Conservation (phyloP, 2,329 filamentous ascomycete genomes). For the Hypoxylon sp. region DNA sequence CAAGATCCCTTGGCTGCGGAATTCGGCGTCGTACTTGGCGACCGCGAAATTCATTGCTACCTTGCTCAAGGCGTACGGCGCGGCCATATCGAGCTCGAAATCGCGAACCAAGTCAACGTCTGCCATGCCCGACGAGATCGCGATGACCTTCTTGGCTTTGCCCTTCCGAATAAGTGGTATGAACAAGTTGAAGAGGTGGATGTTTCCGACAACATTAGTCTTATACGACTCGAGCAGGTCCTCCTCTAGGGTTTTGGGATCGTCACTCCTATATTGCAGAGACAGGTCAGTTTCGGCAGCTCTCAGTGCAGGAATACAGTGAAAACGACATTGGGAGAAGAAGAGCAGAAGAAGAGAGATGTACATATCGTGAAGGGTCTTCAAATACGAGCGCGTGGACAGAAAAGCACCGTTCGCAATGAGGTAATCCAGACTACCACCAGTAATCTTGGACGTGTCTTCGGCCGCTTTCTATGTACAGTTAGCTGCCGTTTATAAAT, state of each 20-base stretch:
- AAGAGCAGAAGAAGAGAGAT: slow-evolving; percentile 33
- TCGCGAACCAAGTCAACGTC: slow-evolving; percentile 64
- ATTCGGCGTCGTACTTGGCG: slow-evolving; percentile 67
- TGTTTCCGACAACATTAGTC: slow-evolving; percentile 66
- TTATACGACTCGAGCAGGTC: slow-evolving; percentile 56
- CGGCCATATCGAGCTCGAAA: slow-evolving; percentile 18
- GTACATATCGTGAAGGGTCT: slow-evolving; percentile 58
- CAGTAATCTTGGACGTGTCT: slow-evolving; percentile 54
- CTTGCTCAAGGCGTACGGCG: slow-evolving; percentile 56
- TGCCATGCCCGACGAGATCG: slow-evolving; percentile 63
- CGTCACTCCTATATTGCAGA: slow-evolving; percentile 46
- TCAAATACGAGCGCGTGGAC: slow-evolving; percentile 50
- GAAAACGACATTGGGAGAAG: not conserved
- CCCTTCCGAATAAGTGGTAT: slow-evolving; percentile 67
- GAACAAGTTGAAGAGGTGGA: slow-evolving; percentile 68
- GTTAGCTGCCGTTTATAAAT: slow-evolving; percentile 9
- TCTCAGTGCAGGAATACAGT: too few relatives aligned
- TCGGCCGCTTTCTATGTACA: slow-evolving; percentile 46
- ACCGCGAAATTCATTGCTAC: slow-evolving; percentile 62
- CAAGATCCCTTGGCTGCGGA: slow-evolving; percentile 65
- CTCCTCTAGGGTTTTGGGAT: slow-evolving; percentile 56
- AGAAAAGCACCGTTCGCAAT: slow-evolving; percentile 65
- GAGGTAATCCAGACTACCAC: slow-evolving; percentile 64
- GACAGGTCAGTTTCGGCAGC: slow-evolving; percentile 7
- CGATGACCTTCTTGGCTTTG: slow-evolving; percentile 54